Evolutionary conservation across 352 stramenopile species (phyloP).

Genomic region (Globisporangium megalacanthum): DNA sequence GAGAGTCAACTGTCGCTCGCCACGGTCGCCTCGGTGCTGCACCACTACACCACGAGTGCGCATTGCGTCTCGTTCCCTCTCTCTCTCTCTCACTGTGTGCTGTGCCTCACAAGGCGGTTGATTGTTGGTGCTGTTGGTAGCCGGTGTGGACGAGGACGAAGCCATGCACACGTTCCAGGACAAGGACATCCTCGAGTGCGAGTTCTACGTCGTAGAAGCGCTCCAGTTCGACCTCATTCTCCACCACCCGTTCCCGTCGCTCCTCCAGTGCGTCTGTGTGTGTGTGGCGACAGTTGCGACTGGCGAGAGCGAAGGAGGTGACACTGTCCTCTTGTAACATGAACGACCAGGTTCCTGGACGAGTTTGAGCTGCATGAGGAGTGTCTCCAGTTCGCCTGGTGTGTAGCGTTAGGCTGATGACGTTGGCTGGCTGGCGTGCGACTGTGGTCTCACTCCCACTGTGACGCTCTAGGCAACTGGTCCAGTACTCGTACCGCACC

Average conservation of each 20-base stretch:
- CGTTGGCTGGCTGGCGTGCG: not conserved
- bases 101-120: too few species aligned
- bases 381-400: slow-evolving; percentile 83
- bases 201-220: slow-evolving; percentile 87
- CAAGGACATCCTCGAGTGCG: slow-evolving; percentile 88
- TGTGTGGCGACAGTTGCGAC: too few species aligned
- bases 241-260: slow-evolving; percentile 75
- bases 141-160: slow-evolving; percentile 79
- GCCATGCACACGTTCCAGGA: slow-evolving; percentile 87
- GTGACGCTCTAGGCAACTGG: slow-evolving; percentile 53
- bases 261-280: slow-evolving; percentile 57
- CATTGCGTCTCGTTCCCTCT: not conserved
- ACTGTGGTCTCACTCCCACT: not conserved
- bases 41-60: slow-evolving; percentile 84
- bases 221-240: slow-evolving; percentile 87
- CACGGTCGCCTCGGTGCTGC: slow-evolving; percentile 73
- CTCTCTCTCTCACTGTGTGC: not conserved
- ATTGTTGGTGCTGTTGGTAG: slow-evolving; percentile 17
- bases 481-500: slow-evolving; percentile 85
- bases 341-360: slow-evolving; percentile 51
- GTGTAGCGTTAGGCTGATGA: not conserved
- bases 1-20: slow-evolving; percentile 80
- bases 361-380: slow-evolving; percentile 85
- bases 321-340: not conserved
- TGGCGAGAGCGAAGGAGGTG: not conserved